These are phyloP conservation scores for Lojkania enalia DNA, from an alignment of 2,329 filamentous ascomycete genomes.

Conservation along the genomic window DNA sequence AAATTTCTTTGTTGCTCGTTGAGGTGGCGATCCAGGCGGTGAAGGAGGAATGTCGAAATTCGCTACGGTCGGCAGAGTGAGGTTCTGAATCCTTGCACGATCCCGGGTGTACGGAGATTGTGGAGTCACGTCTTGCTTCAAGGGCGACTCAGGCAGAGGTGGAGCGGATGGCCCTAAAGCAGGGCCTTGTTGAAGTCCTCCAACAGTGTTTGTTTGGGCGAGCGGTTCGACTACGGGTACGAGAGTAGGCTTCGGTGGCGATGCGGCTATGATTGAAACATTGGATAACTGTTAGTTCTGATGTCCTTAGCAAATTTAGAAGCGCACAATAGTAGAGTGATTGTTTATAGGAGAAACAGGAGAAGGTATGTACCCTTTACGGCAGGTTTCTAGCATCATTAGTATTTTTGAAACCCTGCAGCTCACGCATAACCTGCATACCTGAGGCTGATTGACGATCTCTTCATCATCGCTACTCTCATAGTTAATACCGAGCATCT, in stretches of 20 bases:
- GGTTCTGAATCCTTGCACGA: conserved; percentile 67
- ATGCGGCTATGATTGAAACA: conserved; percentile 1
- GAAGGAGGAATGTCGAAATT: conserved; percentile 76
- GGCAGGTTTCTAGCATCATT: conserved; percentile 32
- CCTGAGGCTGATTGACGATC: conserved; percentile 40
- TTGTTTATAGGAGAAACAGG: background rate
- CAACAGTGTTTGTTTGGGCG: conserved; percentile 13
- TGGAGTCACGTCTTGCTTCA: conserved; percentile 26
- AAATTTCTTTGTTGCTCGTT: conserved; percentile 65
- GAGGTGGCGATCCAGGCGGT: conserved; percentile 60
- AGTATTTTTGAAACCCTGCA: conserved; percentile 50
- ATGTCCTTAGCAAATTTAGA: background rate
- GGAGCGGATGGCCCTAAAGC: conserved; percentile 31
- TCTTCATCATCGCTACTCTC: conserved; percentile 55
- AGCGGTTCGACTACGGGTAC: background rate
- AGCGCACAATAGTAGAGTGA: background rate
- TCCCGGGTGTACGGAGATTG: conserved; percentile 69
- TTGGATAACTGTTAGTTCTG: background rate
- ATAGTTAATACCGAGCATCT: conserved; percentile 49
- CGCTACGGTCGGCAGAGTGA: conserved; percentile 73
- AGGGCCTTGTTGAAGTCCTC: conserved; percentile 9
- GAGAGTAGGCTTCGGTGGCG: conserved; percentile 7
- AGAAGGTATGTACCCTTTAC: conserved; percentile 7
- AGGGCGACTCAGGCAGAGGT: conserved; percentile 20
- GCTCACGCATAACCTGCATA: conserved; percentile 37